Evolutionary conservation across 768 basidiomycete species (phyloP).

Genomic region (Clavaria fumosa): DNA sequence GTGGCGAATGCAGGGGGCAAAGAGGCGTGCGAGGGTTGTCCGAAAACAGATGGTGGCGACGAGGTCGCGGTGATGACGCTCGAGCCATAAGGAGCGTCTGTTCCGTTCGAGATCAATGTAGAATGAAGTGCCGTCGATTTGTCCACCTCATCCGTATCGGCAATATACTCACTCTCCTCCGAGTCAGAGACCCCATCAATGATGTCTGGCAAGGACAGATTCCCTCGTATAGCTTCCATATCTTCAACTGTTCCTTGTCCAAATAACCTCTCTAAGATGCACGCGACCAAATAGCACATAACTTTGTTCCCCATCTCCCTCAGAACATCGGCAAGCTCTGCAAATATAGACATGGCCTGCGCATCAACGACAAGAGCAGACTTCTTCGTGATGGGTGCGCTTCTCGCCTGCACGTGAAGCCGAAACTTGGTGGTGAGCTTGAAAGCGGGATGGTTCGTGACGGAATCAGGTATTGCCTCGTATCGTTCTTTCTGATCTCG

Average conservation of each 20-base stretch:
- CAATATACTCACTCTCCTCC: slow-evolving; percentile 16
- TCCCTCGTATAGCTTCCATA: slow-evolving; percentile 49
- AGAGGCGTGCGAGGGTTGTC: too few species aligned
- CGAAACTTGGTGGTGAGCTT: slow-evolving; percentile 74
- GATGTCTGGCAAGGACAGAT: slow-evolving; percentile 41
- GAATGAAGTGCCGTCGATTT: too few species aligned
- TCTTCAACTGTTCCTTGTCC: slow-evolving; percentile 66
- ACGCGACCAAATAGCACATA: slow-evolving; percentile 82
- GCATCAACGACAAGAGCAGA: slow-evolving; percentile 46
- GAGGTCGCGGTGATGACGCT: too few species aligned
- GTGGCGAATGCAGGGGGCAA: too few species aligned
- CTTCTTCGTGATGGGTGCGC: slow-evolving; percentile 57
- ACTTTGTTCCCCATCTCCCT: slow-evolving; percentile 47
- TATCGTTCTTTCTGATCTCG: slow-evolving; percentile 67
- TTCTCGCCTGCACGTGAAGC: slow-evolving; percentile 62
- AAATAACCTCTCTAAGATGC: slow-evolving; percentile 78
- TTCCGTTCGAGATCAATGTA: too few species aligned
- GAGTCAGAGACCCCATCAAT: slow-evolving; percentile 43
- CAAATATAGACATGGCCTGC: slow-evolving; percentile 55
- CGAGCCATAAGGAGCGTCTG: too few species aligned
- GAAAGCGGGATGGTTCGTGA: slow-evolving; percentile 62
- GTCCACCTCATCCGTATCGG: too few species aligned
- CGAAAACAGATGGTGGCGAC: too few species aligned
- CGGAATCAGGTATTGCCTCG: slow-evolving; percentile 52
- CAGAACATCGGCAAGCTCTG: slow-evolving; percentile 42